Evolutionary conservation across 345 rosid genomes (phyloP), one percentile per base, ranked within the genome.

Genomic region (Citrus mangshanensis): DNA sequence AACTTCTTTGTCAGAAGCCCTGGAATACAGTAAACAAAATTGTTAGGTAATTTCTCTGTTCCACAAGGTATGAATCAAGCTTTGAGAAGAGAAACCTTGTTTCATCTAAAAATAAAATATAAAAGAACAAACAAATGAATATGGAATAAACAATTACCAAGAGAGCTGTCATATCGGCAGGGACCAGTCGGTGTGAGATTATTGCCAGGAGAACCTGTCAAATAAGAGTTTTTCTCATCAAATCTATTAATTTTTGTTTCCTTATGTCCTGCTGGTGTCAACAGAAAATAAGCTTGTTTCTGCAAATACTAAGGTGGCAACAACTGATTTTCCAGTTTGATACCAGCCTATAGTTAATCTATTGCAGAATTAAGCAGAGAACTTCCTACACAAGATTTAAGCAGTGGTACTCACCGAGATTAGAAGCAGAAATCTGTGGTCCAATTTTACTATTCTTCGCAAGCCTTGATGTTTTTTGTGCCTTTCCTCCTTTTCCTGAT

Each of bases 1-100:
- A 96, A 96, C 83, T 96, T 96, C 87, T 94, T 96, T n/a, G 99
- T 96, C 84, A 96, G 84, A 77, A 96, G 97, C 78, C 99, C 99
- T 94, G 87, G 79, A 82, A 78, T 63, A 84, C 59, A 65, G 81
- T 69, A 62, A 35, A 79, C 35, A 68, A 46, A 32, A 70, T 78
- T 72, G 9, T 54, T 30, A 9, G 22, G 38, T 62, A 35, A 14
- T 64, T 55, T 14, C 61, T 72, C 72, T 46, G n/a, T 64, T 55
- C 54, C 30, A 56, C 38, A 65, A 78, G 16, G 64, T 30, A 68
- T 61, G n/a, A 72, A 63, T 10, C 63, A 42, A 66, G 32, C 55
- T 55, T 25, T 64, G 1, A 66, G 58, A 60, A 62, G 37, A 61
- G 38, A 21, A 59, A 55, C 9, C 59, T 40, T 51, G 19, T 46